A percentile compares a stretch with the other conserved stretches of the same genome.
phyloP scores from a whole-genome alignment of 2,329 filamentous ascomycete species.

The Cordyceps cateniannulata region DNA sequence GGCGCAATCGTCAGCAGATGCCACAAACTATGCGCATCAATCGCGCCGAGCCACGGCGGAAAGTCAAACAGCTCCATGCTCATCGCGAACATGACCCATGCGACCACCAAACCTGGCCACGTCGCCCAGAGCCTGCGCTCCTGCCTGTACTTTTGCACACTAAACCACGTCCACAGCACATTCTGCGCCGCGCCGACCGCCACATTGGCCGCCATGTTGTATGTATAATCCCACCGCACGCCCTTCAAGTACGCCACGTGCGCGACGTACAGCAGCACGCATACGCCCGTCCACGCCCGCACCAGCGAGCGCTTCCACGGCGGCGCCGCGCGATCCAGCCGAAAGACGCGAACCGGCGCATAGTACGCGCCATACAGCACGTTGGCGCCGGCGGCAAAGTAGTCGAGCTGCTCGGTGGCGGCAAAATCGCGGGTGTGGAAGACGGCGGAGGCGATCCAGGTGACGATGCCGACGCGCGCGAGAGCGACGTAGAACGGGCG shows the following conservation, averaged over 20 bases:
- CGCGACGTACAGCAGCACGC: conserved; percentile 60
- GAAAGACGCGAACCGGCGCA: conserved; percentile 72
- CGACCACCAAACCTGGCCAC: conserved; percentile 86
- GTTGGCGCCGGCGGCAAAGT: conserved; percentile 85
- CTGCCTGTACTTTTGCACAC: conserved; percentile 64
- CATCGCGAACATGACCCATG: conserved; percentile 90
- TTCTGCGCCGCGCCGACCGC: conserved; percentile 75
- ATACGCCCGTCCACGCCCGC: conserved; percentile 69
- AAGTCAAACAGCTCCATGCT: conserved; percentile 94
- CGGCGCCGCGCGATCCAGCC: conserved; percentile 72
- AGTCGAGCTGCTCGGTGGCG: conserved; percentile 88
- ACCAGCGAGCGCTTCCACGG: conserved; percentile 44
- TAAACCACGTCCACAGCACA: conserved; percentile 79
- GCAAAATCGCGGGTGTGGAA: conserved; percentile 89
- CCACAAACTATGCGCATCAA: conserved; percentile 96
- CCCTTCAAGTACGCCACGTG: conserved; percentile 82
- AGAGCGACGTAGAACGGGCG: conserved; percentile 75
- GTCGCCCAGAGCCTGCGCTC: conserved; percentile 71
- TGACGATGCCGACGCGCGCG: conserved; percentile 71
- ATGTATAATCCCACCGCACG: conserved; percentile 89
- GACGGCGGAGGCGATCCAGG: conserved; percentile 83
- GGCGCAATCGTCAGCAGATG: conserved; percentile 88
- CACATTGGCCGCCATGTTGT: conserved; percentile 97
- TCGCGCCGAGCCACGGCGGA: conserved; percentile 68
- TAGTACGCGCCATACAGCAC: conserved; percentile 92